Evolutionary conservation across 2,329 filamentous ascomycete genomes (phyloP), one percentile per base, ranked within the genome.

Genomic region (Alternaria gansuensis): DNA sequence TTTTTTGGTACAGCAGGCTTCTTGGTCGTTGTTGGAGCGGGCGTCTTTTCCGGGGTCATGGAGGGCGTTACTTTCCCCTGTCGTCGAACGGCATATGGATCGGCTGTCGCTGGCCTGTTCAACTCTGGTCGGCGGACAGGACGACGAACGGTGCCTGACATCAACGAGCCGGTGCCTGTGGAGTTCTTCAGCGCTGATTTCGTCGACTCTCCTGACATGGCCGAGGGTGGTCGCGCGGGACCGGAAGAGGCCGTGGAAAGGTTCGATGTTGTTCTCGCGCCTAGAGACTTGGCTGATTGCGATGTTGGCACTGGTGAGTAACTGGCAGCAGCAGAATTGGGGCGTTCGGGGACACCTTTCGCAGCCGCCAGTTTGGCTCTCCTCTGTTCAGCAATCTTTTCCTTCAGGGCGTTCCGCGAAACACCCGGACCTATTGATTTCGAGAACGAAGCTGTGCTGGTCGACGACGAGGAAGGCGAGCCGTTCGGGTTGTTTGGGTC

Each of bases 401-500:
- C 93, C 63, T 91, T 89, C 26, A 97, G 78, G 10, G 90, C 91
- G 10, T 78, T 79, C 36, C 84, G 76, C 13, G 72, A 68, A 48
- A 72, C 89, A 39, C 72, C 79, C 21, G 78, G 63, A 4, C 87
- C 84, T 13, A 82, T 78, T 31, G 79, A 77, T 33, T 84, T 84
- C 5, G 75, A 78, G 56, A 78, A 77, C 1, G 71, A 69, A 1
- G 73, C 50, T 21, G 65, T 58, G 54, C 78, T 86, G 82, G 71
- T 85, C 84, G 63, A 86, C 4, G 78, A 80, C 9, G 77, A 69
- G 26, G 83, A 6, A 84, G 86, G 61, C 9, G 76, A 75, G 14
- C 79, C 75, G 73, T 92, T 90, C 8, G 91, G 91, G 69, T 98
- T 98, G 71, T 88, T 85, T 1, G 91, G 83, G 67, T 97, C 91